Base-by-base conservation (phyloP, 768 basidiomycete genomes). In the Boletus barrowsii region DNA sequence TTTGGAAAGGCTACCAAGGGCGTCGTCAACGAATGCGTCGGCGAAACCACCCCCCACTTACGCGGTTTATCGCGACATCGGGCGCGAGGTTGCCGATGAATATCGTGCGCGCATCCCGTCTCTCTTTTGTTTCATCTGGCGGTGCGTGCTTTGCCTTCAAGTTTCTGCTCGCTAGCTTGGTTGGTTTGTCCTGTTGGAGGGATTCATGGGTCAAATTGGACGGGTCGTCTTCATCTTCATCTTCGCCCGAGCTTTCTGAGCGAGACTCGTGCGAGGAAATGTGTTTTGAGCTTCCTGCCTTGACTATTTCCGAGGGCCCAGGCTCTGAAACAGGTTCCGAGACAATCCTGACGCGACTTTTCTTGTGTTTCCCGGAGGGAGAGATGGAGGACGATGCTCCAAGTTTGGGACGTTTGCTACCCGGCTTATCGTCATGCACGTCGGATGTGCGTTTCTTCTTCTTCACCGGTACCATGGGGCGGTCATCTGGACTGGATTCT, bases 11-110 rank as follows among this genome's bases (percentile, higher is more conserved):
- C 93, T 97, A 60, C 39, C 40, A 49, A 48, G 51, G 24, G 30
- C 14, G 39, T 56, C 26, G 55, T 49, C 32, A 50, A 43, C 18
- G 20, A 35, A 37, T 39, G 32, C 3, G 24, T 43, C 13, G 40
- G 41, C n/a, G 20, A 18, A 17, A 40, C 18, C 14, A 20, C 43
- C 33, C 48, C 42, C 15, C 8, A 73, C 82, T 41, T 57, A 94
- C 95, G 72, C 84, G 86, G 63, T 82, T 84, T 44, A 88, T 86
- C 17, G 84, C 86, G 18, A 90, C 82, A 9, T 89, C 86, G 2
- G 88, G 73, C 1, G 86, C 81, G 2, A 99, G 74, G 65, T 98
- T 98, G 4, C 95, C 95, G 14, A 99, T 75, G 69, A 99, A 99
- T 44, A 98, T 76, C 6, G 96, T 98, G 26, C 96, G 82, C 17